These are phyloP conservation scores for Manihot esculenta DNA, from an alignment of 441 rosid genomes.

Conservation along the genomic window DNA sequence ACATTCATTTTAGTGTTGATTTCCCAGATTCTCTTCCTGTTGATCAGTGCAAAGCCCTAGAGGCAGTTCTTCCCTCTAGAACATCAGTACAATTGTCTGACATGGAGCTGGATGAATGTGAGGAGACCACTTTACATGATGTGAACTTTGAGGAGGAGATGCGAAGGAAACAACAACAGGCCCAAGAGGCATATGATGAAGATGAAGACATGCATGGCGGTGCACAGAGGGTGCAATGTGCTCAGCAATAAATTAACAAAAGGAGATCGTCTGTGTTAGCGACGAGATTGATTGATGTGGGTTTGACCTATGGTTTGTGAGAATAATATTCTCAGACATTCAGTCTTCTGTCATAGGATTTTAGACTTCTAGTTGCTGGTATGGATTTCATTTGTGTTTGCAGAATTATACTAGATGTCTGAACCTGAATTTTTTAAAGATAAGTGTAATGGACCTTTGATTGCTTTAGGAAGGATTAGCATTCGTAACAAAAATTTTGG, in stretches of 20 bases:
- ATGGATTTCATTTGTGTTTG: neutral
- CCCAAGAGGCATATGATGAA: constrained; percentile 86
- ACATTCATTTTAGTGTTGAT: constrained; percentile 80
- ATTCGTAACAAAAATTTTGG: too few species aligned
- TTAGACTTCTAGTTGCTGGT: neutral
- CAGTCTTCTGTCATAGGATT: neutral
- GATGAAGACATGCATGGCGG: constrained; percentile 79
- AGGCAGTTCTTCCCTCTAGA: constrained; percentile 62
- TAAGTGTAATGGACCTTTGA: too few species aligned
- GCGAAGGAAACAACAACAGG: constrained; percentile 67
- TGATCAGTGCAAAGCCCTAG: constrained; percentile 70
- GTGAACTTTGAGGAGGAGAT: constrained; percentile 91
- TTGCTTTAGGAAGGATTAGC: too few species aligned
- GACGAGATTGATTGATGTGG: neutral
- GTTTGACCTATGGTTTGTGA: constrained; percentile 9
- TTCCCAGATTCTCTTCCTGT: constrained; percentile 70
- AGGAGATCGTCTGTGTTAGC: neutral
- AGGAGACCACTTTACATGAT: constrained; percentile 82
- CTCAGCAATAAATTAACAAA: constrained; percentile 58
- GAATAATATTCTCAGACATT: constrained; percentile 23
- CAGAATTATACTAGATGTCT: neutral
- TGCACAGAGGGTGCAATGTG: constrained; percentile 91
- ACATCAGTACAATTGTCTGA: constrained; percentile 56
- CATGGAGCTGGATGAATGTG: constrained; percentile 95
- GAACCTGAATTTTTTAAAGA: too few species aligned